A percentile compares a stretch with the other conserved stretches of the same genome.
These are phyloP conservation scores for Aspergillus terreus DNA, from an alignment of 2,329 filamentous ascomycete species.

Conservation along the genomic window DNA sequence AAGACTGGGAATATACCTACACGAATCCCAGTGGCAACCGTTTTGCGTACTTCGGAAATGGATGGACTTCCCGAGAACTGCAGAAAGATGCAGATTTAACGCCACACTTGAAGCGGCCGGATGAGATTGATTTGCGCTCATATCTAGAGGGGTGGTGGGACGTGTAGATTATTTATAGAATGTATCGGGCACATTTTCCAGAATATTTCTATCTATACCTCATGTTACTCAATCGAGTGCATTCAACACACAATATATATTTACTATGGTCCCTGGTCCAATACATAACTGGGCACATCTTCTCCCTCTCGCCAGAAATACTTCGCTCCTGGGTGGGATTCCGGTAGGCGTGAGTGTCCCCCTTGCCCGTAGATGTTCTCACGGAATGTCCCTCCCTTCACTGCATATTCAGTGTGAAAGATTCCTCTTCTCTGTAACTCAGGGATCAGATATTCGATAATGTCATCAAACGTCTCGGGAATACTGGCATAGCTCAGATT, in stretches of 20 bases:
- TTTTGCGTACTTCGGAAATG: constrained; percentile 62
- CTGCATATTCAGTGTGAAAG: constrained; percentile 37
- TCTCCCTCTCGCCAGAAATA: constrained; percentile 35
- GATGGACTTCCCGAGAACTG: constrained; percentile 59
- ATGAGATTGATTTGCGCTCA: constrained; percentile 57
- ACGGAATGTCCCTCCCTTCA: constrained; percentile 35
- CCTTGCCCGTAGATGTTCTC: constrained; percentile 36
- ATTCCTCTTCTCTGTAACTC: constrained; percentile 32
- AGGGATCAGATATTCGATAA: constrained; percentile 29
- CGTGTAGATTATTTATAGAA: constrained; percentile 20
- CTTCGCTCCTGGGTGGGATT: constrained; percentile 34
- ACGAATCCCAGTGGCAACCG: constrained; percentile 42
- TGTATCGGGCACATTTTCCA: background rate
- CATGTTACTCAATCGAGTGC: too few relatives aligned
- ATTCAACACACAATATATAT: background rate
- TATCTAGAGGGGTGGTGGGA: constrained; percentile 68
- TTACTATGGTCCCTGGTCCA: constrained; percentile 4
- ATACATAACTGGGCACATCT: constrained; percentile 27
- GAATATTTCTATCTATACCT: background rate
- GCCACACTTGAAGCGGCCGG: constrained; percentile 57
- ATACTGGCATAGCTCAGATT: constrained; percentile 33
- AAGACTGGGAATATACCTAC: constrained; percentile 56
- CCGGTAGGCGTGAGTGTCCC: constrained; percentile 28
- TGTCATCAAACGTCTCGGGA: constrained; percentile 35
- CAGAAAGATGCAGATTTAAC: constrained; percentile 58